Conservation (phyloP, 1,284 basidiomycete genomes). For the Athelia sp. region DNA sequence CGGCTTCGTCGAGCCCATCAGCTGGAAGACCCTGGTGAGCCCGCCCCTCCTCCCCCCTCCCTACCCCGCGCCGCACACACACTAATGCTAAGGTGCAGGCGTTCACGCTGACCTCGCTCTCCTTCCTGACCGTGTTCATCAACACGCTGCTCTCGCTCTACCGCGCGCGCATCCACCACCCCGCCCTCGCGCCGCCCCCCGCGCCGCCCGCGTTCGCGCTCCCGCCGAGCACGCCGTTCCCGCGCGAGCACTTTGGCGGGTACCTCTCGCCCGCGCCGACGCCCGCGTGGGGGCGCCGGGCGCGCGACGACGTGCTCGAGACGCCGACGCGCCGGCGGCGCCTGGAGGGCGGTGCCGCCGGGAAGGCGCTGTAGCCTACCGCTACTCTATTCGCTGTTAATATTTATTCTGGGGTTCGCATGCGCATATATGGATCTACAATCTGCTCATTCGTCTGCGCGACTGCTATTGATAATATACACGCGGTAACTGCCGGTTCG, state of each 20-base stretch:
- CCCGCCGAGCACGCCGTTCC: conserved; percentile 37
- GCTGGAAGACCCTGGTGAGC: conserved; percentile 91
- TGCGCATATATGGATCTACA: no score
- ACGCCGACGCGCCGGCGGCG: conserved; percentile 55
- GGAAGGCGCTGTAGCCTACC: conserved; percentile 47
- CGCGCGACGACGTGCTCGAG: conserved; percentile 28
- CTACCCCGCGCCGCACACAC: not conserved
- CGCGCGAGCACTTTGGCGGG: conserved; percentile 37
- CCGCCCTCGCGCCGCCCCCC: conserved; percentile 21
- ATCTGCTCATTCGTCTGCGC: no score
- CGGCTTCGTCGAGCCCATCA: conserved; percentile 94
- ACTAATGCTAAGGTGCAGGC: conserved; percentile 37
- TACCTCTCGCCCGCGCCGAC: conserved; percentile 44
- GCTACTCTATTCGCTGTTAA: no score
- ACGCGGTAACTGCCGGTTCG: no score
- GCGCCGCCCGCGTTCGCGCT: conserved; percentile 36
- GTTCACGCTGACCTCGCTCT: conserved; percentile 75
- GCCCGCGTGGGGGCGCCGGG: conserved; percentile 36
- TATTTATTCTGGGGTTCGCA: no score
- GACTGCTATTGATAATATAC: no score
- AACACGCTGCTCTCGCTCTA: conserved; percentile 78
- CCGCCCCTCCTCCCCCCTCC: not conserved
- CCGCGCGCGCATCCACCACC: conserved; percentile 53
- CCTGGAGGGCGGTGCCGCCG: conserved; percentile 54
- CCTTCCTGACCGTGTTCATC: conserved; percentile 79